These are phyloP conservation scores for Aspergillus luchuensis DNA, from an alignment of 2,329 filamentous ascomycete species.

Conservation along the genomic window DNA sequence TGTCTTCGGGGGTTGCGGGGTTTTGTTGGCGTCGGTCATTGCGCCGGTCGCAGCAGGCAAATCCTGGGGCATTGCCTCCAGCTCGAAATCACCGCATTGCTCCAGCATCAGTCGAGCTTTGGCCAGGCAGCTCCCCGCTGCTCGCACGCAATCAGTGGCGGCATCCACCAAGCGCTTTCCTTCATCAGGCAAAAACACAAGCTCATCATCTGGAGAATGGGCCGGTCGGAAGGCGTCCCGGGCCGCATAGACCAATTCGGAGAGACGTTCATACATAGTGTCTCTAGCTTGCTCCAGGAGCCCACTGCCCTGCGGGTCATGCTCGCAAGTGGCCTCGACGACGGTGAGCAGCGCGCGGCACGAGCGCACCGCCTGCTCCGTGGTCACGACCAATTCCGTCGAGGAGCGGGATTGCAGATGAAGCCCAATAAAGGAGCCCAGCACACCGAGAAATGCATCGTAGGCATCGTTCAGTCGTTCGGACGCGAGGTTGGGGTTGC, in stretches of 20 bases:
- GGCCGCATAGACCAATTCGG: conserved; percentile 77
- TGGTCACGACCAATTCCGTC: conserved; percentile 76
- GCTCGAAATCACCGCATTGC: conserved; percentile 86
- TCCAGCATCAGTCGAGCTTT: conserved; percentile 85
- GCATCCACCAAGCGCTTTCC: conserved; percentile 74
- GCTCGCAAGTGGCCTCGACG: conserved; percentile 78
- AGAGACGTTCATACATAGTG: conserved; percentile 77
- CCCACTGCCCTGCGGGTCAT: conserved; percentile 69
- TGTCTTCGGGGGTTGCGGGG: conserved; percentile 24
- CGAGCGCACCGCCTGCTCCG: conserved; percentile 79
- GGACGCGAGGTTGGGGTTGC: conserved; percentile 75
- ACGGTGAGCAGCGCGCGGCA: conserved; percentile 78
- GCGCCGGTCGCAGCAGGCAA: conserved; percentile 11
- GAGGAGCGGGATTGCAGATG: conserved; percentile 92
- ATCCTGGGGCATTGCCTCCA: conserved; percentile 60
- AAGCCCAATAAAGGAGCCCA: conserved; percentile 91
- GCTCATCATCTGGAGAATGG: conserved; percentile 68
- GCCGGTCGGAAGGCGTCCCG: conserved; percentile 73
- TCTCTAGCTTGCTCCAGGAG: conserved; percentile 69
- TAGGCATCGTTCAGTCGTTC: conserved; percentile 77
- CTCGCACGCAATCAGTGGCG: conserved; percentile 84
- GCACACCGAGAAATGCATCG: conserved; percentile 84
- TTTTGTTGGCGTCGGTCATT: conserved; percentile 21
- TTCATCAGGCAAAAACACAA: conserved; percentile 78
- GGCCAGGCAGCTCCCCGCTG: conserved; percentile 86